A percentile compares a stretch with the other conserved stretches of the same genome.
Evolutionary conservation across 1,139 yeast species (phyloP).

Genomic region (Suhomyces bolitotheri): DNA sequence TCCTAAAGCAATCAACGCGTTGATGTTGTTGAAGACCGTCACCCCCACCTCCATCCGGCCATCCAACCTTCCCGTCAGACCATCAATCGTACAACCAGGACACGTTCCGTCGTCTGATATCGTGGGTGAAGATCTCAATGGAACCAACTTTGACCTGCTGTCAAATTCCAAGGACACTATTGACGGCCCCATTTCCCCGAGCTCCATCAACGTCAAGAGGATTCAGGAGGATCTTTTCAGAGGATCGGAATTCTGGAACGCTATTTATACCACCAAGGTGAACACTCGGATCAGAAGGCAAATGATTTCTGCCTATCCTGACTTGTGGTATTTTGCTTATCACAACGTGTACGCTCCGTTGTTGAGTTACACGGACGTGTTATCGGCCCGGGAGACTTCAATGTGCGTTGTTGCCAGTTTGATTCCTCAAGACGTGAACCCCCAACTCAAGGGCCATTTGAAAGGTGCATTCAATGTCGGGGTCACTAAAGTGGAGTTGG

Average conservation of each 20-base stretch:
- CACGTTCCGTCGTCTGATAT: conserved; percentile 39
- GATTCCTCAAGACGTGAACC: conserved; percentile 93
- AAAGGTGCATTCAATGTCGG: conserved; percentile 84
- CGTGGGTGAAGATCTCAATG: conserved; percentile 43
- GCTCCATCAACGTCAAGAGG: conserved; percentile 31
- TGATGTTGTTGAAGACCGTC: conserved; percentile 61
- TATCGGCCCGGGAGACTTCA: conserved; percentile 71
- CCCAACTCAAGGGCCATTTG: conserved; percentile 87
- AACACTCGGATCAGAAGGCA: conserved; percentile 66
- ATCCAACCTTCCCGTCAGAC: conserved; percentile 30
- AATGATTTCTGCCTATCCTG: conserved; percentile 77
- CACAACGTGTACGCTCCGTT: conserved; percentile 78
- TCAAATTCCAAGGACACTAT: conserved; percentile 34
- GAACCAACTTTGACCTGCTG: conserved; percentile 34
- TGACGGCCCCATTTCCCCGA: conserved; percentile 43
- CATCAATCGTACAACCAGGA: conserved; percentile 35
- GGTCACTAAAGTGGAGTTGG: conserved; percentile 63
- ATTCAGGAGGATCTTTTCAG: conserved; percentile 37
- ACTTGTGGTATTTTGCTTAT: conserved; percentile 72
- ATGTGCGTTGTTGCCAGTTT: conserved; percentile 75
- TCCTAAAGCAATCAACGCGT: conserved; percentile 80
- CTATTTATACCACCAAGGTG: conserved; percentile 70
- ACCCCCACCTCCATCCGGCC: conserved; percentile 57
- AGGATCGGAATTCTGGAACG: conserved; percentile 73
- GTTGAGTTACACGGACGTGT: conserved; percentile 63